Evolutionary conservation across 768 basidiomycete genomes (phyloP), one percentile per base, ranked within the genome.

Genomic region (Trametes elegans): DNA sequence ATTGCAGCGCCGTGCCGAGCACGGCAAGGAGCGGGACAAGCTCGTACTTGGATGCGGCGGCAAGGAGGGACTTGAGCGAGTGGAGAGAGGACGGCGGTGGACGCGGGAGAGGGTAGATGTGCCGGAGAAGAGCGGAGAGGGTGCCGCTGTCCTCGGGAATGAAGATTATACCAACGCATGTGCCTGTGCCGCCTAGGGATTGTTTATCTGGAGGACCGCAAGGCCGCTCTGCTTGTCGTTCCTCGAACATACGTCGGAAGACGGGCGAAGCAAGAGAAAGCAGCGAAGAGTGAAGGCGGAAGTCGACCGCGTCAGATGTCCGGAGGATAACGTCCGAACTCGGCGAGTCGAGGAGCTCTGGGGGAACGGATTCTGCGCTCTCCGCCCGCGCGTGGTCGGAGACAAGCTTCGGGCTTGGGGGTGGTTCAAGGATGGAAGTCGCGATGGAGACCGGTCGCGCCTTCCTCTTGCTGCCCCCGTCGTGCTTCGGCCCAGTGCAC

Each of bases 201-300:
- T 6, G 11, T 23, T 35, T 55, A 2, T 26, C 36, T 1, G n/a
- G 19, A 7, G 38, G 38, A 11, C 42, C 18, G 3, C 24, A 32
- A 2, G 36, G 8, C 3, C 45, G 36, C 13, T 41, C 14, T 7
- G 66, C 41, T 26, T 70, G 66, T 1, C 68, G 66, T 7, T 68
- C 49, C 14, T 31, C 43, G 13, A 72, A 52, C 64, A 72, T 65
- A 29, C 64, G 62, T 16, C 40, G 44, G 49, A 72, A 71, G 9
- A 73, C 48, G 3, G 64, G 62, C 0, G 71, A 72, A 0, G 71
- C 67, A 8, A 65, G 58, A 24, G 65, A 51, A 2, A 58, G 47
- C 24, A 58, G 32, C 0, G 48, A 35, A 3, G 47, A 32, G 36
- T 58, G 57, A 6, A 58, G 38, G 28, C 41, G 52, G 40, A 58